Base-by-base conservation (phyloP, 192 early-diverging fungal genomes). In the Geosiphon pyriformis region DNA sequence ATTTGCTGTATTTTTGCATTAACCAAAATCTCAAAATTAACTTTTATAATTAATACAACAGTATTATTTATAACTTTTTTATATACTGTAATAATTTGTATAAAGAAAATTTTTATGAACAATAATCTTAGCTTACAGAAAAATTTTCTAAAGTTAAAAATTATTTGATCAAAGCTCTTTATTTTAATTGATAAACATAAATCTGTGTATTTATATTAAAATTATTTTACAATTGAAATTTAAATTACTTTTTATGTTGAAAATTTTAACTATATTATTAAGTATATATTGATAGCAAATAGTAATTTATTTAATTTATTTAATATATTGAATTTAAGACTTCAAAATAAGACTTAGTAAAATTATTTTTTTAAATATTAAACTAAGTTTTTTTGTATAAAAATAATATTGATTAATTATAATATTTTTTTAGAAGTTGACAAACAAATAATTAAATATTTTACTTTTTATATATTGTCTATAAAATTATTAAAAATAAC, bases 331-430 rank as follows among this genome's bases (percentile, higher is more conserved):
- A 30, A 58, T 58, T 18, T 0, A 0, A 0, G 1, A 17, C 31
- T 59, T 18, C 2, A 20, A 59, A 34, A 22, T 7, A 6, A 59
- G 2, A 6, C n/a, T 7, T 1, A 59, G 22, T 34, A 59, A 20
- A 59, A 31, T 7, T n/a, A 23, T 59, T 59, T 59, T 59, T 59
- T 59, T 34, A 32, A 59, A n/a, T 59, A 59, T n/a, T 20, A 20
- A 3, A 59, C 32, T 22, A 10, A 34, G 0, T 37, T n/a, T 34
- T 20, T 0, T n/a, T 37, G 20, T 37, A 17, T 59, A n/a, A 3
- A 30, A 59, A 34, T 59, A 34, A 33, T 3, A 34, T 34, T 18
- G 6, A 32, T 37, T 59, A 32, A 20, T 33, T 3, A 33, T 59
- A 10, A 59, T 2, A 2, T 59, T 6, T 59, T 59, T 30, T n/a